Percentiles rank a stretch among this genome's conserved stretches.
Evolutionary conservation across 108 stramenopile species (phyloP).

Genomic region (Cyclotella choctawhatcheeana): DNA sequence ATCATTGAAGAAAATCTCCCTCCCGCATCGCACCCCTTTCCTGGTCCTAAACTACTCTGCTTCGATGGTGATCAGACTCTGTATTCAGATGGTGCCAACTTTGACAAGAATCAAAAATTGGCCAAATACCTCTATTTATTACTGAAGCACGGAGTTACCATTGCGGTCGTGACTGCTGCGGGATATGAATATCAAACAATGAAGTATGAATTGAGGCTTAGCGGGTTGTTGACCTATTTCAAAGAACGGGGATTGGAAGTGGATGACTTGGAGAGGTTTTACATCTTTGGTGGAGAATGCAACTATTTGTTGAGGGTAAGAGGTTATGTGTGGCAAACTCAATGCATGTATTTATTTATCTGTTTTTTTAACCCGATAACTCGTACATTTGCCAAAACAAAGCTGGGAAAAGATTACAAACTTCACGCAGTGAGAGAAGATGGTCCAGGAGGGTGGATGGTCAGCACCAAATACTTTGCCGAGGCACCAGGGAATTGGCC

Average conservation of each 20-base stretch:
- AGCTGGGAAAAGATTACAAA: slow-evolving; percentile 73
- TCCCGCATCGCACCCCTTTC: slow-evolving; percentile 31
- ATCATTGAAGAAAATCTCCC: slow-evolving; percentile 36
- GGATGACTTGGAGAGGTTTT: slow-evolving; percentile 85
- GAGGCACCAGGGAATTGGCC: slow-evolving; percentile 88
- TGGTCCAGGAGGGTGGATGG: slow-evolving; percentile 89
- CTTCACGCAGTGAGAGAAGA: slow-evolving; percentile 78
- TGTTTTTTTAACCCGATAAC: background rate
- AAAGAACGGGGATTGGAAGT: slow-evolving; percentile 55
- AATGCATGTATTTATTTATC: background rate
- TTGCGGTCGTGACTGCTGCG: slow-evolving; percentile 94
- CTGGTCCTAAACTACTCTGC: slow-evolving; percentile 83
- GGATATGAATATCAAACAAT: slow-evolving; percentile 90
- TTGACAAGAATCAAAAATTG: slow-evolving; percentile 83
- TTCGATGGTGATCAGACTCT: slow-evolving; percentile 96
- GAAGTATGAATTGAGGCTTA: slow-evolving; percentile 87
- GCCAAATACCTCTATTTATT: slow-evolving; percentile 78
- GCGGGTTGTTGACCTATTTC: slow-evolving; percentile 85
- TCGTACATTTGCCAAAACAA: slow-evolving; percentile 8
- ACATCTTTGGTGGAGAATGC: slow-evolving; percentile 94
- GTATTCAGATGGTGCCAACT: slow-evolving; percentile 91
- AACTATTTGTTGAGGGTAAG: slow-evolving; percentile 81
- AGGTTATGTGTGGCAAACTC: background rate
- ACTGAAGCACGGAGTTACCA: slow-evolving; percentile 79
- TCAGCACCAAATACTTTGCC: slow-evolving; percentile 68